A percentile compares a stretch with the other conserved stretches of the same genome.
phyloP scores from a whole-genome alignment of 116 monocot species.

The Cymodocea nodosa region DNA sequence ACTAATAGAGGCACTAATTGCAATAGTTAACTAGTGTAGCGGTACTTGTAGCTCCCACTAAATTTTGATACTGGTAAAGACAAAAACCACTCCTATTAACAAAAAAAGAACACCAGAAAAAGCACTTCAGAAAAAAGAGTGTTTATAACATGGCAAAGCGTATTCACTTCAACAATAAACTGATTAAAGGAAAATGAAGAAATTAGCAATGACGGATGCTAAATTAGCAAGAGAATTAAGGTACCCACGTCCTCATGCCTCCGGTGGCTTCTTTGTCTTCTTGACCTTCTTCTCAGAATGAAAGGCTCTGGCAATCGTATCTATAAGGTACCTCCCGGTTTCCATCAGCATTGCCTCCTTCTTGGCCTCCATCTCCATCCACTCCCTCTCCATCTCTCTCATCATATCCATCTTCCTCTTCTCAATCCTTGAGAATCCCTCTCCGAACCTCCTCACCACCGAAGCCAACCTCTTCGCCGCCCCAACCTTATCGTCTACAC shows the following conservation, averaged over 20 bases:
- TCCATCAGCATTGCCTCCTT: slow-evolving; percentile 15
- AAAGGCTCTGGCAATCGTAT: slow-evolving; percentile 10
- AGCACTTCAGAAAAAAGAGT: neutral
- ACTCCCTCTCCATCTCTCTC: slow-evolving; percentile 17
- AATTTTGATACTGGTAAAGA: too few relatives aligned
- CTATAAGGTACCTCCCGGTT: slow-evolving; percentile 6
- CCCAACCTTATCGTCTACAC: neutral
- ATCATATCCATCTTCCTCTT: slow-evolving; percentile 24
- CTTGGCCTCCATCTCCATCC: slow-evolving; percentile 25
- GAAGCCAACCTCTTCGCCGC: slow-evolving; percentile 10
- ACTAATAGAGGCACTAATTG: too few relatives aligned
- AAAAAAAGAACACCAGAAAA: too few relatives aligned
- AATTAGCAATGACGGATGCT: neutral
- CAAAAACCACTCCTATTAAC: too few relatives aligned
- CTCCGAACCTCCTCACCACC: slow-evolving; percentile 17
- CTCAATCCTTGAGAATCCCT: slow-evolving; percentile 19
- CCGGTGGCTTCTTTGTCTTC: slow-evolving; percentile 8
- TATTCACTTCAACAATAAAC: neutral
- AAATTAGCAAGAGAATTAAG: neutral
- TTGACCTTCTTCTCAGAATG: slow-evolving; percentile 13
- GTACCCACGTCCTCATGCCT: neutral
- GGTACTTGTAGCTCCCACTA: too few relatives aligned
- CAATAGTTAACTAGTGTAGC: too few relatives aligned
- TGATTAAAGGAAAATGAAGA: neutral
- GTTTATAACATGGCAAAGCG: neutral